Percentiles rank a stretch among this genome's conserved stretches.
These are phyloP conservation scores for Scutellaria galericulata DNA, from an alignment of 257 asterid species.

Conservation along the genomic window DNA sequence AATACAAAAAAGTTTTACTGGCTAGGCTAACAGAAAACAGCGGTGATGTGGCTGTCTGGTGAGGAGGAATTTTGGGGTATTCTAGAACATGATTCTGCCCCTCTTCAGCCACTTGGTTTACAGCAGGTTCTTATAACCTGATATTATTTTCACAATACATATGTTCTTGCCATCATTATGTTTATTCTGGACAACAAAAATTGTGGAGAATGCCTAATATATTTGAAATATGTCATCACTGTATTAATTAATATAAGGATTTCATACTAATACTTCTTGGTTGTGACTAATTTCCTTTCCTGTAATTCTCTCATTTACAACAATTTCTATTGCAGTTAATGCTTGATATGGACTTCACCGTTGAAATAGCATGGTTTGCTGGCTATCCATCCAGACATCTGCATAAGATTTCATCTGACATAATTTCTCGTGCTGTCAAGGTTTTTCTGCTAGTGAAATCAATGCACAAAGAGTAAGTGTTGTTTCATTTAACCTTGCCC, in stretches of 20 bases:
- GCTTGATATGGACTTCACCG: conserved; percentile 97
- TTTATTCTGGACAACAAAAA: neutral
- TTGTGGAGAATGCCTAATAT: neutral
- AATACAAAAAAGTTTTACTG: conserved; percentile 85
- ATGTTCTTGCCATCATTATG: neutral
- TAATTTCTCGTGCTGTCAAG: conserved; percentile 89
- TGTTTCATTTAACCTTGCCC: neutral
- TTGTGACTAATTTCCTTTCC: neutral
- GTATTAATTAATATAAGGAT: neutral
- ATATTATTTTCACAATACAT: neutral
- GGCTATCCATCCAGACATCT: conserved; percentile 91
- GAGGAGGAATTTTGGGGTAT: conserved; percentile 96
- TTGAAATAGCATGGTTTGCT: conserved; percentile 90
- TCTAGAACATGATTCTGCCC: conserved; percentile 80
- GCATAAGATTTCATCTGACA: conserved; percentile 84
- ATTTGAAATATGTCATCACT: neutral
- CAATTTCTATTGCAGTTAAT: conserved; percentile 58
- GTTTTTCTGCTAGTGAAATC: conserved; percentile 91
- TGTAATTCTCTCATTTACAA: neutral
- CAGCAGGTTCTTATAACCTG: conserved; percentile 71
- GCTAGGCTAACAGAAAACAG: conserved; percentile 92
- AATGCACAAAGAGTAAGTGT: conserved; percentile 77
- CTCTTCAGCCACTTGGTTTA: conserved; percentile 81
- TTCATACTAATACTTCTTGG: neutral
- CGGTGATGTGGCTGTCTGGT: conserved; percentile 91